phyloP scores from a whole-genome alignment of 1,284 basidiomycete species.

The Fomes fomentarius region DNA sequence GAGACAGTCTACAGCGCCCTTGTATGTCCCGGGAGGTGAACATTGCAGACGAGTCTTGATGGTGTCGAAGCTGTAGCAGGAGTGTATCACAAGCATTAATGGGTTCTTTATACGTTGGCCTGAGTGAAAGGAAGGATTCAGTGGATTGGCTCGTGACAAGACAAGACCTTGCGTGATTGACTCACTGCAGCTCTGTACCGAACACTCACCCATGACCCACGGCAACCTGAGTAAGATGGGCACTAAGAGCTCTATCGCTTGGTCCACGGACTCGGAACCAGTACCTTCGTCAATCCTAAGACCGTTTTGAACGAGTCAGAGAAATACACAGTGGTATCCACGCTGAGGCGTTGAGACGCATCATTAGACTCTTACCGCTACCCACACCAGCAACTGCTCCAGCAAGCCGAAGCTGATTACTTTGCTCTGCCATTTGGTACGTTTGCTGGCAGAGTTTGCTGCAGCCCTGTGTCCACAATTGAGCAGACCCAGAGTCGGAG shows the following conservation, averaged over 20 bases:
- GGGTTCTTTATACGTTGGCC: too few relatives aligned
- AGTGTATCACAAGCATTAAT: too few relatives aligned
- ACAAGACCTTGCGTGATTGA: too few relatives aligned
- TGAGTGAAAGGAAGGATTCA: too few relatives aligned
- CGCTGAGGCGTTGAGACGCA: too few relatives aligned
- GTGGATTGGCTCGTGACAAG: too few relatives aligned
- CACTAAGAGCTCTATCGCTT: too few relatives aligned
- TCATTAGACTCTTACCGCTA: conserved; percentile 52
- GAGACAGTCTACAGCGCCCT: conserved; percentile 69
- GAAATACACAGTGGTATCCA: not conserved
- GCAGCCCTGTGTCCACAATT: too few relatives aligned
- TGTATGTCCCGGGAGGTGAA: conserved; percentile 70
- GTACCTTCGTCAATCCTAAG: conserved; percentile 64
- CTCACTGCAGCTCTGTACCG: too few relatives aligned
- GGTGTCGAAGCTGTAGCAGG: conserved; percentile 62
- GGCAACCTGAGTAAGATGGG: too few relatives aligned
- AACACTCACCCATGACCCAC: conserved; percentile 69
- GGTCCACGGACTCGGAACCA: not conserved
- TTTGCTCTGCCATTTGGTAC: conserved; percentile 15
- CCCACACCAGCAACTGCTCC: conserved; percentile 66
- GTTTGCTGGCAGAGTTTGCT: too few relatives aligned
- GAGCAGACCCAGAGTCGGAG: too few relatives aligned
- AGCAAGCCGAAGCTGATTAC: conserved; percentile 49
- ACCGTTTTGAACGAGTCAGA: not conserved
- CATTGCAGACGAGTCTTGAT: conserved; percentile 78